Base-by-base conservation (phyloP, 306 rosid species). In the Citrullus colocynthis region DNA sequence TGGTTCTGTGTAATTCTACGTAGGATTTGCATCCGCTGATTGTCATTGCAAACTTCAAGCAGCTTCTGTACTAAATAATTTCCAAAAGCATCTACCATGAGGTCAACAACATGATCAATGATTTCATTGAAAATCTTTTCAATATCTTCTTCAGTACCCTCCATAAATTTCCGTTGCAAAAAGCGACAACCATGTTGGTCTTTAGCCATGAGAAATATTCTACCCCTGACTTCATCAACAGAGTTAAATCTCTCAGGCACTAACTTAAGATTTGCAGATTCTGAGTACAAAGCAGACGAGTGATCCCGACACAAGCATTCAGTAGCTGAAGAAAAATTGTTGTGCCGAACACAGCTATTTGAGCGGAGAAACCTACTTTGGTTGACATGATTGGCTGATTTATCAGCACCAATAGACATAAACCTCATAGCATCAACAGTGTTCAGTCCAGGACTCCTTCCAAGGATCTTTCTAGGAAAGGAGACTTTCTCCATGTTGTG, bases 111-210 rank as follows among this genome's bases (percentile, higher is more conserved):
- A 70, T 81, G 82, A 85, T 83, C 84, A 14, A 85, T 78, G 78
- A 89, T 87, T 64, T 83, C 92, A 8, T 44, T 13, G 64, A 85
- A 89, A 60, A 87, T 85, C 60, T 78, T 87, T 20, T 85, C 81
- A 32, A 83, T 49, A 55, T 87, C 90, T 59, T 82, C 59, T 6
- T 8, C 76, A 44, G 76, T 57, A 44, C 87, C 89, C 75, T 89
- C 89, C 7, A 78, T 52, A 67, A 89, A 82, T 34, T 83, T 85
- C 30, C 84, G 82, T 78, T 89, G 92, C 67, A 89, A 85, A 84
- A 89, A 87, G 37, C 90, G 90, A 74, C 90, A 89, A 69, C 90
- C 92, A 56, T 81, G 79, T 66, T 89, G 92, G 51, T 89, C 92
- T 74, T 87, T 89, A 9, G 92, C 92, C 86, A 89, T 78, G 69